These are phyloP conservation scores for Peziza echinospora DNA, from an alignment of 495 filamentous ascomycete genomes.

Conservation along the genomic window DNA sequence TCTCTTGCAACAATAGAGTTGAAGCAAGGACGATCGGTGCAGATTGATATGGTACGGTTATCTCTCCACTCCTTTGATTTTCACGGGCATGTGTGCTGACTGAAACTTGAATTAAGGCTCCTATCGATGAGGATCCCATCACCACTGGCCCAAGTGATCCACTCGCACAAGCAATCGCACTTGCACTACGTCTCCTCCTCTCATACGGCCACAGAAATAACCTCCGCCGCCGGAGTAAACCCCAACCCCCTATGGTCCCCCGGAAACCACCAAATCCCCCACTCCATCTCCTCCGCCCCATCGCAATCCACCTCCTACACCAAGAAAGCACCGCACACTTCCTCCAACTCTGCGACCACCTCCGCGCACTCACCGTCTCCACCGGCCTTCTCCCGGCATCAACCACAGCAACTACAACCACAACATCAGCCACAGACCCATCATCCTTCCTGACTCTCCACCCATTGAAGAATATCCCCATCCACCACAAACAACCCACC, in stretches of 20 bases:
- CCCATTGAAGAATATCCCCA: no score
- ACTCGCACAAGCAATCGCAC: slow-evolving; percentile 34
- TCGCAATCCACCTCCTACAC: slow-evolving; percentile 44
- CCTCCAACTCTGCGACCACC: slow-evolving; percentile 20
- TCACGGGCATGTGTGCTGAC: neutral
- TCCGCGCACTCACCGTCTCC: slow-evolving; percentile 7
- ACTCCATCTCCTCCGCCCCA: slow-evolving; percentile 40
- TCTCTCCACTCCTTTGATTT: neutral
- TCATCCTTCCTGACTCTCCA: no score
- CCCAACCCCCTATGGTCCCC: slow-evolving; percentile 35
- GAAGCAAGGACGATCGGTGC: slow-evolving; percentile 29
- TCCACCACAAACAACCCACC: neutral
- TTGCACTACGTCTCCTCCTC: slow-evolving; percentile 47
- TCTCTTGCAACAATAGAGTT: slow-evolving; percentile 37
- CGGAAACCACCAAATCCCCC: slow-evolving; percentile 28
- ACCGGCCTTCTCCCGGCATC: slow-evolving; percentile 12
- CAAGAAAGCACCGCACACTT: slow-evolving; percentile 24
- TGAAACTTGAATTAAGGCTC: neutral
- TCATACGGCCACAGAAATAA: slow-evolving; percentile 49
- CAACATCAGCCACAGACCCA: no score
- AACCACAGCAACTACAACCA: slow-evolving; percentile 6
- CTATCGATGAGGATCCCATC: slow-evolving; percentile 5
- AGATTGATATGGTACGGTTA: slow-evolving; percentile 41
- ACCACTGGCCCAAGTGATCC: slow-evolving; percentile 15
- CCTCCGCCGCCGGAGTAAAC: slow-evolving; percentile 36